phyloP scores from a whole-genome alignment of 2,329 filamentous ascomycete species.

The Raffaelea arxii region DNA sequence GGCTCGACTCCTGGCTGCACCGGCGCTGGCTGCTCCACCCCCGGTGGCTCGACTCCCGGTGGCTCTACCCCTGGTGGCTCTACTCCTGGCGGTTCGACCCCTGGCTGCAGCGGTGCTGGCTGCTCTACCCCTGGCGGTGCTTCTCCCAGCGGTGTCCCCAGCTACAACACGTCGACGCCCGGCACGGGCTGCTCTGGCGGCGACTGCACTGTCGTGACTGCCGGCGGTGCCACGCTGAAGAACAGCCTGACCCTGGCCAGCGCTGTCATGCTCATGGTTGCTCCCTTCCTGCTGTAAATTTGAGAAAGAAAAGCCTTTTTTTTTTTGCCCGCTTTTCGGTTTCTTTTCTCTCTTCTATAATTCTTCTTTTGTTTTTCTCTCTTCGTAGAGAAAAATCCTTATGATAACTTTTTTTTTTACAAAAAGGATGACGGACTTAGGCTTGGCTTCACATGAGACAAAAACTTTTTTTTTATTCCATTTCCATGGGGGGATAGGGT shows the following conservation, averaged over 20 bases:
- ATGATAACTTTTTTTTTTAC: too few relatives aligned
- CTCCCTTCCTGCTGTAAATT: slow-evolving; percentile 7
- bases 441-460: too few relatives aligned
- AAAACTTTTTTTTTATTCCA: too few relatives aligned
- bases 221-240: slow-evolving; percentile 10
- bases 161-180: neutral
- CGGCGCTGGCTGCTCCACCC: neutral
- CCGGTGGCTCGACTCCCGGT: neutral
- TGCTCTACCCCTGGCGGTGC: neutral
- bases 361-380: too few relatives aligned
- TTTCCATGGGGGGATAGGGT: too few relatives aligned
- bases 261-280: slow-evolving; percentile 5
- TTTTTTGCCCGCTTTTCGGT: too few relatives aligned
- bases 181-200: neutral
- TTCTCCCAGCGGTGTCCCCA: too few relatives aligned
- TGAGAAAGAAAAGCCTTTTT: neutral
- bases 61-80: neutral
- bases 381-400: too few relatives aligned
- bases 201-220: slow-evolving; percentile 7
- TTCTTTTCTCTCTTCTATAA: too few relatives aligned
- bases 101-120: neutral
- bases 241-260: slow-evolving; percentile 8
- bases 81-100: too few relatives aligned
- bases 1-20: neutral
- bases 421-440: too few relatives aligned